Evolutionary conservation across 2,329 filamentous ascomycete species (phyloP).

Genomic region (Epichloe festucae): DNA sequence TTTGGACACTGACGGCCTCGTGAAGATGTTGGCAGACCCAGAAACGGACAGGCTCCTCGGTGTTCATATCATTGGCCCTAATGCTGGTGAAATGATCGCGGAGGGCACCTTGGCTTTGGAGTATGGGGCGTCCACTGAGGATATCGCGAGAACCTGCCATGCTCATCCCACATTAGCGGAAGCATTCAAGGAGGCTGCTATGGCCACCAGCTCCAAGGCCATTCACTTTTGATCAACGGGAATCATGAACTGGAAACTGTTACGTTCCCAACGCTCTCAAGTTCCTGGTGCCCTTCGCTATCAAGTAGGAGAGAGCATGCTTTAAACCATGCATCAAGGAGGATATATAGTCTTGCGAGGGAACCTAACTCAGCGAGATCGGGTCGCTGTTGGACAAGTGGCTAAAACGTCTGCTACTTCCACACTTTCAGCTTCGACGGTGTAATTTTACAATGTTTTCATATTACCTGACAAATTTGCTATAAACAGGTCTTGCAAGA

Average conservation of each 20-base stretch:
- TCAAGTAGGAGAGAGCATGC: not conserved
- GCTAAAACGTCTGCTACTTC: not conserved
- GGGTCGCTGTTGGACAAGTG: not conserved
- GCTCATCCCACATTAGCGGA: constrained; percentile 92
- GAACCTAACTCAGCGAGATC: not conserved
- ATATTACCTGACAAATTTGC: not conserved
- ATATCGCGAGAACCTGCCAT: constrained; percentile 88
- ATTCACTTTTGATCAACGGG: constrained; percentile 71
- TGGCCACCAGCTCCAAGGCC: constrained; percentile 90
- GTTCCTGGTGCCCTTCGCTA: not conserved
- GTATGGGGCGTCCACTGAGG: constrained; percentile 91
- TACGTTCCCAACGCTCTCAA: not conserved
- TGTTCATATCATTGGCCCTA: constrained; percentile 90
- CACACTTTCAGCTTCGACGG: not conserved
- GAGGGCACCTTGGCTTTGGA: constrained; percentile 91
- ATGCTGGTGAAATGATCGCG: constrained; percentile 98
- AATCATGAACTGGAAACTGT: not conserved
- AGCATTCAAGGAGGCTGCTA: constrained; percentile 98
- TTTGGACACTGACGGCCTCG: constrained; percentile 85
- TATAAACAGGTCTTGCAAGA: no score
- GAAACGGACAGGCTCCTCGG: constrained; percentile 94
- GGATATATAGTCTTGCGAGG: not conserved
- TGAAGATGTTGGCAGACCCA: constrained; percentile 93
- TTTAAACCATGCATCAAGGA: not conserved
- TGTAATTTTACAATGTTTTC: not conserved